phyloP scores from a whole-genome alignment of 2,329 filamentous ascomycete genomes.

The Fusarium illudens region DNA sequence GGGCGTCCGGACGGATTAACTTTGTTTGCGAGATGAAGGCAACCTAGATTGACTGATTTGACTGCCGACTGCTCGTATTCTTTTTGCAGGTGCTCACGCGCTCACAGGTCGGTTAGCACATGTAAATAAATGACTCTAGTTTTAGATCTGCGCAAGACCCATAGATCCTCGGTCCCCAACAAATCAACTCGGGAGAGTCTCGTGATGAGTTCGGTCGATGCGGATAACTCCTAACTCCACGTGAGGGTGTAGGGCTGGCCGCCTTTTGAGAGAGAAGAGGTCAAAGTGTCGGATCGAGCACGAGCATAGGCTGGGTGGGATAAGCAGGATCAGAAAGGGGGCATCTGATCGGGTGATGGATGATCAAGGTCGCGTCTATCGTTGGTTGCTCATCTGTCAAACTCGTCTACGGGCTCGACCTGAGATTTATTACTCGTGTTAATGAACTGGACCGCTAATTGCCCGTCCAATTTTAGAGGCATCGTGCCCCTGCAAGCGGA shows the following conservation, averaged over 20 bases:
- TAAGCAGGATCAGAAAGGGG: slow-evolving; percentile 17
- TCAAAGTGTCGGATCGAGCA: not conserved
- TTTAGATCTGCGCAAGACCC: slow-evolving; percentile 5
- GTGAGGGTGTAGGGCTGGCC: slow-evolving; percentile 4
- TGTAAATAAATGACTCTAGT: slow-evolving; percentile 24
- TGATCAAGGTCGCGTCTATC: not conserved
- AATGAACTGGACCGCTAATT: slow-evolving; percentile 30
- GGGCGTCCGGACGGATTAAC: slow-evolving; percentile 24
- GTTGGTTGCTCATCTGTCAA: slow-evolving; percentile 28
- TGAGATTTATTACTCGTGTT: not conserved
- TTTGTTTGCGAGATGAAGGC: not conserved
- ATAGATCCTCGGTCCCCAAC: slow-evolving; percentile 35
- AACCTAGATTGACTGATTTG: slow-evolving; percentile 1
- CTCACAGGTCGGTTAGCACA: slow-evolving; percentile 28
- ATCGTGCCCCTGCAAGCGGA: slow-evolving; percentile 27
- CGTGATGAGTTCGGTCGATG: slow-evolving; percentile 10
- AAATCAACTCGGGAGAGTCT: slow-evolving; percentile 26
- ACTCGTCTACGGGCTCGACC: slow-evolving; percentile 11
- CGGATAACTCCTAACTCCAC: slow-evolving; percentile 6
- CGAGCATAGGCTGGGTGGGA: too few species aligned
- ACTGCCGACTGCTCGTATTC: slow-evolving; percentile 26
- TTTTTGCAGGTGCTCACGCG: slow-evolving; percentile 27
- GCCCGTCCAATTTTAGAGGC: slow-evolving; percentile 33
- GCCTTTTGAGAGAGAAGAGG: not conserved
- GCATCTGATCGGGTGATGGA: not conserved